Evolutionary conservation across 225 moss, liverwort and hornwort species (phyloP).

Genomic region (Sphagnum contortum): DNA sequence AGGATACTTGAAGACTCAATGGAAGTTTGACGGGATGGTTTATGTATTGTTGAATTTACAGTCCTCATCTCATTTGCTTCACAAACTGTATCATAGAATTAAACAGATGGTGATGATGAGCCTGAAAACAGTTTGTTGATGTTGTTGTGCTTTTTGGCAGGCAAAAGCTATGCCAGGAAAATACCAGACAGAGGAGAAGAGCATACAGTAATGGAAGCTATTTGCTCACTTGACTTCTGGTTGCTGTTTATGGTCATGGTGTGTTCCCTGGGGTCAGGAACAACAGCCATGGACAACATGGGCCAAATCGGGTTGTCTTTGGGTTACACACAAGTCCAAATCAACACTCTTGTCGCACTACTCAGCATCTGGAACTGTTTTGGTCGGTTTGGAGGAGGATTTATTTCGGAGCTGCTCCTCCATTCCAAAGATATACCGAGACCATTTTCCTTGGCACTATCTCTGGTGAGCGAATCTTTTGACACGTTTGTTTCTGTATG

Average conservation of each 20-base stretch:
- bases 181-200: slow-evolving; percentile 14
- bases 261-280: slow-evolving; percentile 55
- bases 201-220: slow-evolving; percentile 39
- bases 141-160: no score
- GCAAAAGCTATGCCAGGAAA: no score
- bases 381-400: slow-evolving; percentile 49
- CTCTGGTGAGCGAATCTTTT: slow-evolving; percentile 12
- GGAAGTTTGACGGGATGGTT: no score
- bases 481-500: no score
- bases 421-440: slow-evolving; percentile 31
- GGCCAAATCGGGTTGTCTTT: slow-evolving; percentile 55
- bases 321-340: slow-evolving; percentile 26
- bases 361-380: slow-evolving; percentile 78
- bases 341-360: slow-evolving; percentile 43
- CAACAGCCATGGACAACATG: slow-evolving; percentile 63
- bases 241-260: slow-evolving; percentile 45
- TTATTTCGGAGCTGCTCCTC: slow-evolving; percentile 41
- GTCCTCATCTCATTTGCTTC: no score
- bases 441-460: slow-evolving; percentile 37
- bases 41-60: no score
- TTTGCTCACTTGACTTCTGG: slow-evolving; percentile 52
- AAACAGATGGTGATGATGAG: no score
- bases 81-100: no score
- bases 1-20: no score
- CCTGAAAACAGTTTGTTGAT: no score